Conservation (phyloP, 1,284 basidiomycete species). For the Sporisorium reilianum region DNA sequence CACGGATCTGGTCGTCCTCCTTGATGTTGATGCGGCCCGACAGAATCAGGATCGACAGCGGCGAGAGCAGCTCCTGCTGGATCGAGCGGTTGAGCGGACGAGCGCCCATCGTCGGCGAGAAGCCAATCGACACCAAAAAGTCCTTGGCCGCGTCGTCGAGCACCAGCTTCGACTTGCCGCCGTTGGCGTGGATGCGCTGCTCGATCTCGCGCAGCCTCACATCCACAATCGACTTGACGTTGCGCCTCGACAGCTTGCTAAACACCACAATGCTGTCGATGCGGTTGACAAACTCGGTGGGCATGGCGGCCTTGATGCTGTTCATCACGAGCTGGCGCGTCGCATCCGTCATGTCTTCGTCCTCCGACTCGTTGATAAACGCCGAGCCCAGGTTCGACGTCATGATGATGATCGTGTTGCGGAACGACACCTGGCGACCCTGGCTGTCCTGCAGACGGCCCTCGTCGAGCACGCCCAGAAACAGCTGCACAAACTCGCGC, state of each 20-base stretch:
- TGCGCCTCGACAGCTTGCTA: conserved; percentile 71
- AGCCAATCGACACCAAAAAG: conserved; percentile 77
- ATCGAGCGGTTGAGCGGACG: conserved; percentile 92
- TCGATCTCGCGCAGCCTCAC: conserved; percentile 75
- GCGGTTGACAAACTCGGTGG: conserved; percentile 75
- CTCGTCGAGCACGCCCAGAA: conserved; percentile 87
- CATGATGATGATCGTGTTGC: conserved; percentile 70
- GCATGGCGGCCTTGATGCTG: conserved; percentile 73
- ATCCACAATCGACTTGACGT: conserved; percentile 73
- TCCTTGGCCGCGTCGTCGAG: conserved; percentile 83
- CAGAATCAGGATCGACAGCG: conserved; percentile 87
- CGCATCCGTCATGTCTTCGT: conserved; percentile 71
- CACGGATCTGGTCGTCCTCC: conserved; percentile 82
- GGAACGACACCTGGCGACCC: conserved; percentile 67
- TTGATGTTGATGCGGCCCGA: conserved; percentile 82
- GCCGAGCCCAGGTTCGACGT: conserved; percentile 74
- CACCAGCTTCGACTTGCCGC: conserved; percentile 81
- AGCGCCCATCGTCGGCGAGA: conserved; percentile 72
- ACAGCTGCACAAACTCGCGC: conserved; percentile 88
- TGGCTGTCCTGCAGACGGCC: conserved; percentile 81
- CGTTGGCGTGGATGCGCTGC: conserved; percentile 79
- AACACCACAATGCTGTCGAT: conserved; percentile 73
- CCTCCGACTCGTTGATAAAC: conserved; percentile 73
- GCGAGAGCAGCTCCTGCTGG: conserved; percentile 92
- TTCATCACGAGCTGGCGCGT: conserved; percentile 70